Base-by-base conservation (phyloP, 768 basidiomycete species). In the Coprinopsis strossmayeri region DNA sequence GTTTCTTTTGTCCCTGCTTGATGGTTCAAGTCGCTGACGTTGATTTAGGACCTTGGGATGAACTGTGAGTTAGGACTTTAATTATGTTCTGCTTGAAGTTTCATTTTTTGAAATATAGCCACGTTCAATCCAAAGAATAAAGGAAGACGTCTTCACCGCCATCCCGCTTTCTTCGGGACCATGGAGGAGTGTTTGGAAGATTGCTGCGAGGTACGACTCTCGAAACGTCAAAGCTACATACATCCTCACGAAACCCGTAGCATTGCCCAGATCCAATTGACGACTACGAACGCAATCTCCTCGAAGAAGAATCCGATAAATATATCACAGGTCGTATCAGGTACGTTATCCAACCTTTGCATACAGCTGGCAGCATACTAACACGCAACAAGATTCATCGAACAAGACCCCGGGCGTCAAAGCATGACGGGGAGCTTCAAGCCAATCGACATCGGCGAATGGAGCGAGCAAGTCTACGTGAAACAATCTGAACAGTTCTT, bases 121-220 rank as follows among this genome's bases (percentile, higher is more conserved):
- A 76, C 77, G 1, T 83, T 72, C 59, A 82, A 82, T 48, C 78
- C 78, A 1, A 80, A 78, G 64, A 81, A 82, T 60, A 77, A 80
- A 53, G 71, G 68, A 7, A 67, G 79, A 12, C 67, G 72, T 2
- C 69, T 83, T 3, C 80, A 83, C 65, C 77, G 79, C 20, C 80
- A 83, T 53, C 73, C 78, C 9, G 80, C 79, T 0, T 82, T 79
- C 61, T 81, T 82, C 51, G 81, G 81, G 2, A 77, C 70, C 0
- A 70, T 77, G 56, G 56, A 69, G 42, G 79, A 83, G 49, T 75
- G 74, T 41, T 46, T 82, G 17, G 78, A 76, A 51, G 82, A 82
- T 46, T 81, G 79, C 52, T 83, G 81, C 60, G 79, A 78, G 69
- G 79, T 78, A 51, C 7, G 52, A 15, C 21, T 34, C 25, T 30